Base-by-base conservation (phyloP, 192 early-diverging fungal species). In the Dissophora ornata region DNA sequence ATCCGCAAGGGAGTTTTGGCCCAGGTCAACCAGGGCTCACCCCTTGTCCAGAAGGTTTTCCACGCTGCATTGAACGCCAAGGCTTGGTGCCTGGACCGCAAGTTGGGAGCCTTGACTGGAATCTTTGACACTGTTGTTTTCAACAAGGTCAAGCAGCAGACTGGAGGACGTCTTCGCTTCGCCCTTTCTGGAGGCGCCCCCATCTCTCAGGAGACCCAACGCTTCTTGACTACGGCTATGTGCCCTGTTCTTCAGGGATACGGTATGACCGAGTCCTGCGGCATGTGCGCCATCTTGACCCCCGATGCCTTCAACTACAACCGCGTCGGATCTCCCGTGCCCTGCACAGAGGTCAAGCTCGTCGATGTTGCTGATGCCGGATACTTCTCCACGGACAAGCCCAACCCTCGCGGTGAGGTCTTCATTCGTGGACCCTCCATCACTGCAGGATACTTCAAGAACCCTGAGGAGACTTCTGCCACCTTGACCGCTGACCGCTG, bases 131-230 rank as follows among this genome's bases (percentile, higher is more conserved):
- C 62, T 21, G 79, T 93, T 15, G 87, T 98, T 13, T 98, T 97
- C 78, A 88, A 88, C 61, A 89, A 88, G 69, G 90, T 97, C 66
- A 87, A 89, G 71, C 87, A 86, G 41, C 89, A 91, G 68, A 91
- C 92, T 36, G 97, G 97, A 66, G 95, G 96, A 42, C 85, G 92
- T 36, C 82, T 98, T 48, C 86, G 90, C 69, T 86, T 90, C 57
- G 92, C 90, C 3, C 73, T 96, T 33, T 90, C 90, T 7, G 96
- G 95, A 75, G 96, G 97, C 62, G 97, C 97, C 21, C 93, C 93
- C 42, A 85, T 98, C 67, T 93, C 91, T 33, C 19, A 71, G 34
- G 92, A 94, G 44, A 97, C 94, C 33, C 95, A 97, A 69, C 82
- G 88, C 54, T 96, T 97, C 57, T 81, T 98, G 49, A 84, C 89